Evolutionary conservation across 2,329 filamentous ascomycete species (phyloP).

Genomic region (Nemania diffusa): DNA sequence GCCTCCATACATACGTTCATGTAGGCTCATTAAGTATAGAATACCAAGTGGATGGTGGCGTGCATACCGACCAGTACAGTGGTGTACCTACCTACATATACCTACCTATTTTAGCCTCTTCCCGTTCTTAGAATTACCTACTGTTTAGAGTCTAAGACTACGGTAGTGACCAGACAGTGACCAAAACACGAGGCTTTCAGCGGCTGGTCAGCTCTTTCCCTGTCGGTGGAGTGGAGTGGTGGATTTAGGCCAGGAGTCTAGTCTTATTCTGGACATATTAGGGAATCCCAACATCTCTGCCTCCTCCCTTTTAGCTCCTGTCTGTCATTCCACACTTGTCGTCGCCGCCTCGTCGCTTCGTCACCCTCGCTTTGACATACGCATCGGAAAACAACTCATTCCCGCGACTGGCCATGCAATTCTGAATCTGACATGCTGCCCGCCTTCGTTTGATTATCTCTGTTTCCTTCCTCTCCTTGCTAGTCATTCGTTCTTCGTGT

Average conservation of each 20-base stretch:
- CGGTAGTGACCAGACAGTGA: too few relatives aligned
- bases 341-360: constrained; percentile 14
- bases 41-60: too few relatives aligned
- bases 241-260: background rate
- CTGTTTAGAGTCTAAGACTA: background rate
- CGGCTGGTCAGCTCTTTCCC: constrained; percentile 33
- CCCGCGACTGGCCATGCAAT: constrained; percentile 26
- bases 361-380: constrained; percentile 3
- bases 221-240: background rate
- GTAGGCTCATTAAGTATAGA: too few relatives aligned
- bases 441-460: constrained; percentile 18
- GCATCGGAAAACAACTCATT: constrained; percentile 6
- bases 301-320: constrained; percentile 19
- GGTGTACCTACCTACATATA: background rate
- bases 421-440: constrained; percentile 19
- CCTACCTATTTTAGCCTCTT: constrained; percentile 28
- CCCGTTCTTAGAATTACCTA: constrained; percentile 12
- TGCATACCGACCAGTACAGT: background rate
- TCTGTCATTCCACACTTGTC: constrained; percentile 22
- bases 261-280: constrained; percentile 20
- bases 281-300: constrained; percentile 7
- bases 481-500: constrained; percentile 32
- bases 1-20: too few relatives aligned
- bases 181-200: constrained; percentile 35
- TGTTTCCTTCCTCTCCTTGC: constrained; percentile 13